Percentiles rank a stretch among this genome's conserved stretches.
These are phyloP conservation scores for Pseudocercospora ulei DNA, from an alignment of 2,329 filamentous ascomycete species.

Conservation along the genomic window DNA sequence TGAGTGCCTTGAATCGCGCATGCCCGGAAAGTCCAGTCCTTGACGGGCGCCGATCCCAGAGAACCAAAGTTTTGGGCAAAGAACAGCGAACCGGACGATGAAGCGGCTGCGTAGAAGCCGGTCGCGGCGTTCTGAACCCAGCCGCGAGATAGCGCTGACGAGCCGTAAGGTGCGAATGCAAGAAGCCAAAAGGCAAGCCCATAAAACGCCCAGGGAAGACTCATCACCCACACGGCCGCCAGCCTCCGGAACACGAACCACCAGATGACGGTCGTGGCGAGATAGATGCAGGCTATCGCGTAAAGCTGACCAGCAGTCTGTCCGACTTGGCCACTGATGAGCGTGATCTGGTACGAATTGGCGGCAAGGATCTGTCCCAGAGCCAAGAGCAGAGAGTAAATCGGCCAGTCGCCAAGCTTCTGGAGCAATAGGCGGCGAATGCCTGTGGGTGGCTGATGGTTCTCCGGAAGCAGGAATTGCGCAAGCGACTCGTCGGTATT, in stretches of 20 bases:
- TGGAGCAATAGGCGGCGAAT: slow-evolving; percentile 48
- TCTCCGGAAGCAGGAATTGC: slow-evolving; percentile 48
- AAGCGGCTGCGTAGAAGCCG: slow-evolving; percentile 53
- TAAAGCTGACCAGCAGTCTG: slow-evolving; percentile 52
- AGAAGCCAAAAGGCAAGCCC: slow-evolving; percentile 54
- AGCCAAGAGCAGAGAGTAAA: slow-evolving; percentile 54
- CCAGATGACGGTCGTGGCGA: slow-evolving; percentile 51
- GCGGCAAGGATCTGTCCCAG: slow-evolving; percentile 55
- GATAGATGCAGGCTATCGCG: slow-evolving; percentile 51
- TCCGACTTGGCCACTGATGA: slow-evolving; percentile 55
- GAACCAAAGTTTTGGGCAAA: slow-evolving; percentile 56
- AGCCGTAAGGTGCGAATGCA: slow-evolving; percentile 51
- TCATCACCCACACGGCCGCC: slow-evolving; percentile 50
- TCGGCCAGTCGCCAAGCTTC: slow-evolving; percentile 54
- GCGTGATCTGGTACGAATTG: slow-evolving; percentile 58
- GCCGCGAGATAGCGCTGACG: slow-evolving; percentile 36
- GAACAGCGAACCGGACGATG: slow-evolving; percentile 54
- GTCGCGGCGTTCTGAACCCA: slow-evolving; percentile 55
- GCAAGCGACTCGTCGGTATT: slow-evolving; percentile 38
- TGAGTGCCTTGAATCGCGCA: slow-evolving; percentile 58
- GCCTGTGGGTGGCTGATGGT: slow-evolving; percentile 50
- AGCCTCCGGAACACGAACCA: slow-evolving; percentile 53
- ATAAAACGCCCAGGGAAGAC: slow-evolving; percentile 54
- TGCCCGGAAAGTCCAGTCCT: slow-evolving; percentile 58
- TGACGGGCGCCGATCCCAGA: slow-evolving; percentile 48